phyloP scores from a whole-genome alignment of 352 stramenopile genomes.

The Globisporangium echinulatum region DNA sequence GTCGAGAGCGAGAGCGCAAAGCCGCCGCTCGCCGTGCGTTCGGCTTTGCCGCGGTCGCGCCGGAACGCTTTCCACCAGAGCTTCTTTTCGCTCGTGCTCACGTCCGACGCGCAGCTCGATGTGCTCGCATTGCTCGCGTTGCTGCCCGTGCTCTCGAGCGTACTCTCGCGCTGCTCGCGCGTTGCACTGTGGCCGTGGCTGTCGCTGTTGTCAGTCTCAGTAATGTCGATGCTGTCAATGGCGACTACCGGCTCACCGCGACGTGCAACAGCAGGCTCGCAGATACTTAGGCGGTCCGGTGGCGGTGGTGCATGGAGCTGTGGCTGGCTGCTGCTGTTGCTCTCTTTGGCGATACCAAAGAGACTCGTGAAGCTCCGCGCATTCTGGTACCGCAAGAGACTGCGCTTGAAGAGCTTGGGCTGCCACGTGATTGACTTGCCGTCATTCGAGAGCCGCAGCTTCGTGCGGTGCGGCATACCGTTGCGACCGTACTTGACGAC shows the following conservation, averaged over 20 bases:
- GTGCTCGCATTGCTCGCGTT: conserved; percentile 19
- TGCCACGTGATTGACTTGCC: conserved; percentile 71
- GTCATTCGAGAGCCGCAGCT: conserved; percentile 62
- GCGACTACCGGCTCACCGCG: conserved; percentile 22
- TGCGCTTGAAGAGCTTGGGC: conserved; percentile 68
- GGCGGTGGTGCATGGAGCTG: conserved; percentile 36
- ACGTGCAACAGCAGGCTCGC: conserved; percentile 14
- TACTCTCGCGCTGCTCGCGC: conserved; percentile 3
- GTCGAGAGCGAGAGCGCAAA: conserved; percentile 41
- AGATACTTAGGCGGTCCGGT: conserved; percentile 20
- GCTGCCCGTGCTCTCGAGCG: conserved; percentile 9
- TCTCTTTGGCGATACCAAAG: conserved; percentile 40
- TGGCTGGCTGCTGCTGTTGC: conserved; percentile 30
- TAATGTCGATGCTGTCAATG: conserved; percentile 3
- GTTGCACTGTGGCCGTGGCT: conserved; percentile 11
- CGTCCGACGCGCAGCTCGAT: conserved; percentile 33
- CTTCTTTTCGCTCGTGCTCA: conserved; percentile 48
- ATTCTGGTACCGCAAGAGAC: conserved; percentile 66
- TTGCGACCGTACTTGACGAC: conserved; percentile 81
- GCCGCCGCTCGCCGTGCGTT: conserved; percentile 57
- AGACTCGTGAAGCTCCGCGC: conserved; percentile 59
- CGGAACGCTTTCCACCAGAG: conserved; percentile 69
- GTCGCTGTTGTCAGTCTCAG: background rate
- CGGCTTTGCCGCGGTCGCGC: conserved; percentile 46
- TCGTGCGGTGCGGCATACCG: conserved; percentile 66